Evolutionary conservation across 805 yeast species (phyloP), one percentile per base, ranked within the genome.

Genomic region (Schizosaccharomyces lindneri): DNA sequence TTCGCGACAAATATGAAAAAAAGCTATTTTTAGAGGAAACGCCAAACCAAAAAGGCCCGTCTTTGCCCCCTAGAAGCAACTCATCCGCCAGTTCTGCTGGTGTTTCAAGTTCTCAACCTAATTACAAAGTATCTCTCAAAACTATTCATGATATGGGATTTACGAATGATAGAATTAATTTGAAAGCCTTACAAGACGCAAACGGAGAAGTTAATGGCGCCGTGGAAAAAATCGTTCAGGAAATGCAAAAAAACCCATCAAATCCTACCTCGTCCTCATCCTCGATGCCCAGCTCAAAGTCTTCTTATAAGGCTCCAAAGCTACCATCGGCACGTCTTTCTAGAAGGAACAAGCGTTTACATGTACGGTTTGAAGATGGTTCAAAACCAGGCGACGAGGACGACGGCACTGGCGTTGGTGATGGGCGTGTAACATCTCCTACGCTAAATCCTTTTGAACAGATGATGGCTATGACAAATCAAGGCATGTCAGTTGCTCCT

Each of bases 1-100:
- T 63, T 59, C 61, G 64, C 17, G 63, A 63, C 17, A 63, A 63
- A 48, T 63, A 63, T 55, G 63, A 62, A 62, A n/a, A 27, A 13
- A 43, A 39, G 55, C 48, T 61, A 19, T 62, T 61, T 43, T 59
- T 59, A 36, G 63, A 46, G 13, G 48, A 55, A 43, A 43, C n/a
- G 7, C 48, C 48, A 43, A 43, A 43, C 48, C n/a, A 19, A n/a
- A 43, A 43, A 43, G 43, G 43, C 15, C 60, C 60, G 43, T 39
- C 60, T 27, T 39, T 39, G 43, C 43, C 60, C 15, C 19, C 60
- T 24, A n/a, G 29, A 24, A 7, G 29, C 9, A 24, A 19, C 32
- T 5, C 57, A 55, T 19, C 48, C 21, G 21, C 48, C 6, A 43
- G 6, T n/a, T 19, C 24, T 48, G 13, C 55, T 48, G 5, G 27